Base-by-base conservation (phyloP, 768 basidiomycete genomes). In the Lentinula detonsa region DNA sequence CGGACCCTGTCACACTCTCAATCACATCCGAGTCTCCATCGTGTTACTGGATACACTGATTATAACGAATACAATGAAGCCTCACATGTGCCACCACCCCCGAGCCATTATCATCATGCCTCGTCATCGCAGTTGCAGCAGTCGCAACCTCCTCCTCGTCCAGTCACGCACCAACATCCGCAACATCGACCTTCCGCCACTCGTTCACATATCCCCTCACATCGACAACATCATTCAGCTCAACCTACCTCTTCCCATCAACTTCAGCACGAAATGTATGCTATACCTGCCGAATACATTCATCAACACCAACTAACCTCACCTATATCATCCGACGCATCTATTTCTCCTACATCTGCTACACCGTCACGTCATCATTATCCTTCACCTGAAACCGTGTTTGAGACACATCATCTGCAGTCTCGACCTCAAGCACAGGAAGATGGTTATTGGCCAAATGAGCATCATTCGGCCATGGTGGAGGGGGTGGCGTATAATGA, bases 181-280 rank as follows among this genome's bases (percentile, higher is more conserved):
- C 61, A 48, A 37, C 55, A 49, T 21, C 62, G 61, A 7, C 46
- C 62, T 5, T 61, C 57, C 8, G 13, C 57, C 28, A 35, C 18
- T 9, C 56, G 11, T 16, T 42, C 51, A 16, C 51, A 53, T 46
- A 2, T 21, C 42, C 60, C 54, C 8, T 8, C 54, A 59, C 59
- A 64, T 56, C 56, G 59, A 33, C 65, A 60, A 57, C 62, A 54
- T 34, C 51, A 64, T 23, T 58, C 34, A 40, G 61, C 53, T 23
- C 69, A 65, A 40, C 23, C 63, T 11, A 64, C 63, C 31, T 53
- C 40, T 10, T 35, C 54, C 31, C 31, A 39, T 33, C 65, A 65
- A 16, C 65, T 72, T 35, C 76, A 73, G 48, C 74, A 76, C 51
- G 67, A 70, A 18, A 69, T 72, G 68, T 73, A 75, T 46, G 39